Evolutionary conservation across 2,329 filamentous ascomycete species (phyloP), one percentile per base, ranked within the genome.

Genomic region (Cladosporium sphaerospermum): DNA sequence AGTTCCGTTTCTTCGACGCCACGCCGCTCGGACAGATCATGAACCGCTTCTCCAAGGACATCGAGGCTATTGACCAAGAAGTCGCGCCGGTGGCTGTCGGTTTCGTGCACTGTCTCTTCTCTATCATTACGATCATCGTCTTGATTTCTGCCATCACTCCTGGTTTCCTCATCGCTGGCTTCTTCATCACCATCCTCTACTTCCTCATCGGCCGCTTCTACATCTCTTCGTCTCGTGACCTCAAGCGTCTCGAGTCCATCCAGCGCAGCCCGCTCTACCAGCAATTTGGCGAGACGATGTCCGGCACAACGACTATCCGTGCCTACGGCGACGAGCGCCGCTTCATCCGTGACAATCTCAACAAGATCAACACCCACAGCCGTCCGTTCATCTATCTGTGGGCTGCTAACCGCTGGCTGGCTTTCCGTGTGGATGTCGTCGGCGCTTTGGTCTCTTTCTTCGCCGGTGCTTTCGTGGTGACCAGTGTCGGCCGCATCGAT

Each of bases 31-130:
- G 93, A 10, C 92, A 96, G 71, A 79, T 99, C 64, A 97, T 97
- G 85, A 99, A 99, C 71, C 84, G 93, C 16, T 99, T 99, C 73
- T 97, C 92, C 68, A 97, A 97, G 71, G 93, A 99, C 68, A 81
- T 99, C 11, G 91, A 99, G 69, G 84, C 90, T 9, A 80, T 99
- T 16, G 93, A 99, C 61, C 93, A 99, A 68, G 93, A 99, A 69
- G 88, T 99, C 54, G 91, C 93, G 0, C 89, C 91, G 2, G 84
- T 95, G 39, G 92, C 93, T 18, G 91, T 97, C 61, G 83, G 83
- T 46, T 81, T 85, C 59, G 74, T 86, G 14, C 82, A 86, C 65
- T 84, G 82, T 64, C 66, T 85, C 47, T 81, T 80, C 13, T 82
- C 81, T 2, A 81, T 97, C 42, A 66, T 93, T 36, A 91, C 95